Percentiles rank a stretch among this genome's conserved stretches.
These are phyloP conservation scores for Xylaria sp. DNA, from an alignment of 2,329 filamentous ascomycete species.

Conservation along the genomic window DNA sequence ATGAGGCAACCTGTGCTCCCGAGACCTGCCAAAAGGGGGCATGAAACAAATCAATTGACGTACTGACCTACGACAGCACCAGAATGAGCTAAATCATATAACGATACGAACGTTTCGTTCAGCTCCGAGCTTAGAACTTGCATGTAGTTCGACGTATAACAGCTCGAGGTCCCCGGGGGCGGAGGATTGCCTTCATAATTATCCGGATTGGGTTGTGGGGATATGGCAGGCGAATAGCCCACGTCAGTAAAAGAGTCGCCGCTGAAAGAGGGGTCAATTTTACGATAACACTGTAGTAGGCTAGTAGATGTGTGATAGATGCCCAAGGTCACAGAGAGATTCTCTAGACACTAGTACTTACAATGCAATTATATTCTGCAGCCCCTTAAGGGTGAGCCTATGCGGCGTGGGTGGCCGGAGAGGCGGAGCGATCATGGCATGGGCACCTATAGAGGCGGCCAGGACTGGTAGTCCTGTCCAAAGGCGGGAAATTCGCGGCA, in stretches of 20 bases:
- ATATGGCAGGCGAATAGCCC: slow-evolving; percentile 22
- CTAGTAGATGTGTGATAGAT: not conserved
- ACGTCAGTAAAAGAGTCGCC: slow-evolving; percentile 34
- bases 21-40: too few relatives aligned
- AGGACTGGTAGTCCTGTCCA: slow-evolving; percentile 21
- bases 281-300: too few relatives aligned
- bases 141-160: slow-evolving; percentile 30
- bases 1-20: not conserved
- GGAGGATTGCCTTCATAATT: slow-evolving; percentile 35
- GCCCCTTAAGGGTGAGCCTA: slow-evolving; percentile 17
- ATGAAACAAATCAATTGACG: not conserved
- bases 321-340: not conserved
- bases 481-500: slow-evolving; percentile 3
- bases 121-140: slow-evolving; percentile 30
- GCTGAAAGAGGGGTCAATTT: too few relatives aligned
- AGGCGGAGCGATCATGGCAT: slow-evolving; percentile 14
- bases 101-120: slow-evolving; percentile 28
- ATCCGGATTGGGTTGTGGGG: slow-evolving; percentile 18
- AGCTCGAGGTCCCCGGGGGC: slow-evolving; percentile 31
- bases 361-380: slow-evolving; percentile 35
- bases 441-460: not conserved
- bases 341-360: slow-evolving; percentile 1
- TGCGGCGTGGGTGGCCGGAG: not conserved
- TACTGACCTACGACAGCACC: slow-evolving; percentile 29
- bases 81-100: slow-evolving; percentile 34